phyloP scores from a whole-genome alignment of 805 yeast genomes.

The Sungouiella blattae region DNA sequence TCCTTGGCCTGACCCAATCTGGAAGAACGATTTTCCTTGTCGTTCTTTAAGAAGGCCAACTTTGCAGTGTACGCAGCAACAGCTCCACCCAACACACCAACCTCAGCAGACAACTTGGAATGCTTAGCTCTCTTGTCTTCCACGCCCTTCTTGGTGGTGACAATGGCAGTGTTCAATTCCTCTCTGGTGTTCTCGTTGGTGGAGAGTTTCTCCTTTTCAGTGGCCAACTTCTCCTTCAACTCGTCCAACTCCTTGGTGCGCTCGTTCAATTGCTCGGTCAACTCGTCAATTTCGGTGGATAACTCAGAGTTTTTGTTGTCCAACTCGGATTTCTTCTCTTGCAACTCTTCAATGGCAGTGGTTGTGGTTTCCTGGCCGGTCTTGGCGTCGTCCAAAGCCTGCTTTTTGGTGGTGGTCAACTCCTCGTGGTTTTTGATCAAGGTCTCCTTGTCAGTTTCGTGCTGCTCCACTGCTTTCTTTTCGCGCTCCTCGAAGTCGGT shows the following conservation, averaged over 20 bases:
- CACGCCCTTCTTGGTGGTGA: slow-evolving; percentile 32
- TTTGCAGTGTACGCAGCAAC: slow-evolving; percentile 45
- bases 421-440: slow-evolving; percentile 42
- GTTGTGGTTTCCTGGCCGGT: slow-evolving; percentile 40
- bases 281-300: slow-evolving; percentile 37
- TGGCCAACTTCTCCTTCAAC: slow-evolving; percentile 29
- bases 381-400: slow-evolving; percentile 41
- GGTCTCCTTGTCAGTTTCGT: slow-evolving; percentile 41
- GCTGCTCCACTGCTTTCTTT: slow-evolving; percentile 43
- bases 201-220: slow-evolving; percentile 26
- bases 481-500: slow-evolving; percentile 46
- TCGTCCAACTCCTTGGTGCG: slow-evolving; percentile 30
- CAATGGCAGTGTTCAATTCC: slow-evolving; percentile 37
- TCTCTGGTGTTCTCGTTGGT: slow-evolving; percentile 34
- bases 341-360: slow-evolving; percentile 42
- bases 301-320: slow-evolving; percentile 38
- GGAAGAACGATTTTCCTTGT: slow-evolving; percentile 31
- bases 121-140: slow-evolving; percentile 37
- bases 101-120: slow-evolving; percentile 38
- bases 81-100: slow-evolving; percentile 39
- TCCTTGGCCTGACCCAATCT: slow-evolving; percentile 42
- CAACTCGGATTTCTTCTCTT: slow-evolving; percentile 40
- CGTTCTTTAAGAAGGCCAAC: slow-evolving; percentile 34
- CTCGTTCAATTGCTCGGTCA: slow-evolving; percentile 40
- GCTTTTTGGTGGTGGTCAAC: slow-evolving; percentile 42